These are phyloP conservation scores for Trichoderma sp. DNA, from an alignment of 2,329 filamentous ascomycete genomes.

Conservation along the genomic window DNA sequence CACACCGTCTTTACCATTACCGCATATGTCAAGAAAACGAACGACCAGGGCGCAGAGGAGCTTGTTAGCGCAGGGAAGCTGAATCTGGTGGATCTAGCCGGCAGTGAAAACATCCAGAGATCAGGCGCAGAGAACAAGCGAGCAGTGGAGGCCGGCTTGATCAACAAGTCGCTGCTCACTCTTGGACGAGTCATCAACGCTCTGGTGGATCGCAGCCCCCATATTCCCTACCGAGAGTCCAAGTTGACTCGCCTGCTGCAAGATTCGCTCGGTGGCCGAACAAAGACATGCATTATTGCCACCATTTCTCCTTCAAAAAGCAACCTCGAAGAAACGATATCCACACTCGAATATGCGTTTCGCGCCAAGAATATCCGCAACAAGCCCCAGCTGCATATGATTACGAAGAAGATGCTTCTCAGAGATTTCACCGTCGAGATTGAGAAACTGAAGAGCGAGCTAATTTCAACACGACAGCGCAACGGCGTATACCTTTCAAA, in stretches of 20 bases:
- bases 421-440: conserved; percentile 91
- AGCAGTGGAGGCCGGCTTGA: conserved; percentile 90
- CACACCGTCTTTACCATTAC: conserved; percentile 98
- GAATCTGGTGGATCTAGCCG: conserved; percentile 93
- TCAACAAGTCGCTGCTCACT: conserved; percentile 96
- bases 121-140: conserved; percentile 98
- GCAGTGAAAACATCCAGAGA: conserved; percentile 95
- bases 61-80: conserved; percentile 89
- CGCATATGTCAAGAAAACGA: conserved; percentile 79
- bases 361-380: conserved; percentile 98
- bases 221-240: conserved; percentile 92
- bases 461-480: conserved; percentile 87
- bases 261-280: conserved; percentile 92
- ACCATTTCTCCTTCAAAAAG: conserved; percentile 92
- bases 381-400: conserved; percentile 92
- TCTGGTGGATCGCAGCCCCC: conserved; percentile 82
- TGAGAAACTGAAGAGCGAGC: conserved; percentile 88
- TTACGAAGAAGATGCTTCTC: conserved; percentile 90
- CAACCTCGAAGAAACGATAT: conserved; percentile 97
- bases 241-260: conserved; percentile 93
- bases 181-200: conserved; percentile 97
- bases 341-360: conserved; percentile 96
- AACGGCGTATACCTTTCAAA: conserved; percentile 94
- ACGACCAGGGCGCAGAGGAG: conserved; percentile 83
- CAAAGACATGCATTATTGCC: conserved; percentile 98